Percentiles rank a stretch among this genome's conserved stretches.
phyloP scores from a whole-genome alignment of 257 asterid genomes.

The Capsicum rhomboideum region DNA sequence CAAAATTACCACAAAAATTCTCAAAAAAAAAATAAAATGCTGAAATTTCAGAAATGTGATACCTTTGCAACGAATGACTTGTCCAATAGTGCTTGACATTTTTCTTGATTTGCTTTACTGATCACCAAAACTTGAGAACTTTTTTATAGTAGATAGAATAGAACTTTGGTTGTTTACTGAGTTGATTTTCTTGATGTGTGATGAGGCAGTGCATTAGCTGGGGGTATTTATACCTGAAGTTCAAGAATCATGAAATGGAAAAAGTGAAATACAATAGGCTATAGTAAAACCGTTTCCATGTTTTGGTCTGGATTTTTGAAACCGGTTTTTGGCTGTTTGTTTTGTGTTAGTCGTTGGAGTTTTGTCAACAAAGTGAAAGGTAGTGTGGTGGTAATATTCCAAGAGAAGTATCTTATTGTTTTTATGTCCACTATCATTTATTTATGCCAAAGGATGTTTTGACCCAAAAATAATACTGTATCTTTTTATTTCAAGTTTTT shows the following conservation, averaged over 20 bases:
- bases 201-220: not conserved
- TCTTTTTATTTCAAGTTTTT: too few species aligned
- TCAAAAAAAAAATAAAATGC: not conserved
- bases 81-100: conserved; percentile 47
- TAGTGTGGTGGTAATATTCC: not conserved
- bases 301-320: not conserved
- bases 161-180: not conserved
- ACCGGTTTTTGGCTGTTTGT: not conserved
- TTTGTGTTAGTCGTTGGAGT: not conserved
- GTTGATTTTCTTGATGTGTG: not conserved
- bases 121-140: not conserved
- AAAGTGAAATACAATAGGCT: not conserved
- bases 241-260: not conserved
- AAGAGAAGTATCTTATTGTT: not conserved
- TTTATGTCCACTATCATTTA: too few species aligned
- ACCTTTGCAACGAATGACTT: conserved; percentile 73
- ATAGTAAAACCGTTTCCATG: not conserved
- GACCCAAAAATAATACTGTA: too few species aligned
- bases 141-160: not conserved
- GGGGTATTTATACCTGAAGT: not conserved
- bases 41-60: not conserved
- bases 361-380: not conserved
- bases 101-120: not conserved
- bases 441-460: too few species aligned
- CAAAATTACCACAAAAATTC: conserved; percentile 14